Base-by-base conservation (phyloP, 148 eudicot species). In the Tetragonia tetragonoides region DNA sequence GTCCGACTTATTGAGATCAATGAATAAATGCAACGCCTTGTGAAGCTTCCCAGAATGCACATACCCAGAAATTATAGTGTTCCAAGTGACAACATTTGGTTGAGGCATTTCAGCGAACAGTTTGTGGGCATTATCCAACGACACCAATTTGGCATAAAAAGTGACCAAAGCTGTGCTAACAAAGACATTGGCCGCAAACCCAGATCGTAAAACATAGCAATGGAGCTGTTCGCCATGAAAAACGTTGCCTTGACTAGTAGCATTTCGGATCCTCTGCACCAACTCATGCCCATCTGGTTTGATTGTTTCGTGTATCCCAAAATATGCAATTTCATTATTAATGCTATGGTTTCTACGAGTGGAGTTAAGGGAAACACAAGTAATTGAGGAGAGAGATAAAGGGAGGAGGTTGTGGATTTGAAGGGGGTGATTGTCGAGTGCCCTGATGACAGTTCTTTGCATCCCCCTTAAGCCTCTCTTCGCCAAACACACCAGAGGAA, bases 11-110 rank as follows among this genome's bases (percentile, higher is more conserved):
- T 79, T 83, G 49, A 92, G 82, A 84, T 88, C 83, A 74, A 83
- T 23, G 79, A 92, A 94, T 76, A 90, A 46, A 11, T 72, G 62
- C 78, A 94, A 75, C 10, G 88, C 97, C 66, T 85, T 83, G 9
- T 68, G 40, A 71, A 86, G 84, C 80, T 80, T 77, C 77, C 93
- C 93, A 57, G 86, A 86, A 85, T 73, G 93, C 56, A 94, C 92
- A 70, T 86, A 89, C 70, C 98, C 97, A 60, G 93, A 90, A 77
- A 92, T 92, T 81, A 94, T 61, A 54, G 97, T 75, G 75, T 94
- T 92, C 92, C 95, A 94, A 42, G 97, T 83, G 24, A 92, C 92
- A 5, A 88, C 77, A 86, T 85, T 89, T 79, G 80, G 88, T 77
- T 81, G 80, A 76, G 89, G 85, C 74, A 90, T 90, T 92, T 92